These are phyloP conservation scores for Achlya hypogyna DNA, from an alignment of 352 stramenopile species.

Conservation along the genomic window DNA sequence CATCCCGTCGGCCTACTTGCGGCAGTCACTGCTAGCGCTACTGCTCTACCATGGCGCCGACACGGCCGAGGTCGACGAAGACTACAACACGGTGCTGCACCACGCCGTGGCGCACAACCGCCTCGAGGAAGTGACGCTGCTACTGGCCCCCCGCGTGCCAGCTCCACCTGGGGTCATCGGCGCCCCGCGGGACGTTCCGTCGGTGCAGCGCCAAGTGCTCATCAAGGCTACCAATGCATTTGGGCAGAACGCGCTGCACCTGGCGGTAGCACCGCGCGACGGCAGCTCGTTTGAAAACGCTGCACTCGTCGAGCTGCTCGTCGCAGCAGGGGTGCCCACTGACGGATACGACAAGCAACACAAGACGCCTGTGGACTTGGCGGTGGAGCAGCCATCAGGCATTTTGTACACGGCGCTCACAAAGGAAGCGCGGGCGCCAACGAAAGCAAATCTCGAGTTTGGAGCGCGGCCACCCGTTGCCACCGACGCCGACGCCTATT, in stretches of 20 bases:
- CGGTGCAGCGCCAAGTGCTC: neutral
- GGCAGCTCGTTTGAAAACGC: slow-evolving; percentile 66
- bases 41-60: slow-evolving; percentile 55
- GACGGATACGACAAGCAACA: slow-evolving; percentile 30
- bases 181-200: neutral
- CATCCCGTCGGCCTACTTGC: slow-evolving; percentile 22
- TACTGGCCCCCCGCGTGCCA: slow-evolving; percentile 34
- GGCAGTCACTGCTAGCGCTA: slow-evolving; percentile 36
- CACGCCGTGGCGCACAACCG: slow-evolving; percentile 50
- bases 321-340: slow-evolving; percentile 34
- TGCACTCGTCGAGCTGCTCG: slow-evolving; percentile 34
- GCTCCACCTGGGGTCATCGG: neutral
- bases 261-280: slow-evolving; percentile 44
- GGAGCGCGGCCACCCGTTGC: neutral
- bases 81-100: slow-evolving; percentile 52
- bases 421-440: slow-evolving; percentile 24
- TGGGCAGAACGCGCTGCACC: slow-evolving; percentile 44
- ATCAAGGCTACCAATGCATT: slow-evolving; percentile 28
- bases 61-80: slow-evolving; percentile 32
- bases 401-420: slow-evolving; percentile 45
- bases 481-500: slow-evolving; percentile 41
- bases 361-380: slow-evolving; percentile 45
- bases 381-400: slow-evolving; percentile 36
- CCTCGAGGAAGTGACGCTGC: slow-evolving; percentile 32
- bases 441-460: slow-evolving; percentile 29